A percentile compares a stretch with the other conserved stretches of the same genome.
phyloP scores from a whole-genome alignment of 352 stramenopile species.

The Phytophthora uliginosa region DNA sequence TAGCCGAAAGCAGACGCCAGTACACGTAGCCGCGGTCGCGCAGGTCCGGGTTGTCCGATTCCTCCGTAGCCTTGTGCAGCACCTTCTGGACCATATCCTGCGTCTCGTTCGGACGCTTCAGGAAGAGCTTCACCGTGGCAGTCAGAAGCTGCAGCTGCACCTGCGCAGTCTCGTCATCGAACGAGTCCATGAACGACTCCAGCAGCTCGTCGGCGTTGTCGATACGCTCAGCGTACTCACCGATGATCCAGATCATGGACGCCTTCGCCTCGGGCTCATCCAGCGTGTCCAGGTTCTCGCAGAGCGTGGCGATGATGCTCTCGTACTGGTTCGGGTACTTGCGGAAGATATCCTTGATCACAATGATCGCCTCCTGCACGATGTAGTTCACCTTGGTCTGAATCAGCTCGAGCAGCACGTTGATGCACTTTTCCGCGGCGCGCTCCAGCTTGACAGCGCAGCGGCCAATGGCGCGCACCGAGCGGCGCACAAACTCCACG shows the following conservation, averaged over 20 bases:
- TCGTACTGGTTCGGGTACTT: slow-evolving; percentile 99
- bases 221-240: slow-evolving; percentile 99
- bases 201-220: slow-evolving; percentile 99
- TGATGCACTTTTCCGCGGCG: slow-evolving; percentile 98
- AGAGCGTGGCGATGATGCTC: slow-evolving; percentile 99
- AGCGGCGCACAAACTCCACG: slow-evolving; percentile 99
- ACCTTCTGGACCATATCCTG: slow-evolving; percentile 99
- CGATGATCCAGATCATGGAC: slow-evolving; percentile 99
- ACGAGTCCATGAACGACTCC: slow-evolving; percentile 99
- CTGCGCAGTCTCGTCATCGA: slow-evolving; percentile 97
- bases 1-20: slow-evolving; percentile 98
- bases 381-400: slow-evolving; percentile 99
- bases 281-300: slow-evolving; percentile 99
- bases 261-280: slow-evolving; percentile 99
- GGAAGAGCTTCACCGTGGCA: slow-evolving; percentile 99
- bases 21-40: slow-evolving; percentile 99
- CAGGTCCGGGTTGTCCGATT: slow-evolving; percentile 99
- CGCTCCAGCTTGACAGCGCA: slow-evolving; percentile 99
- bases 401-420: slow-evolving; percentile 99
- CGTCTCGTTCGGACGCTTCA: slow-evolving; percentile 96
- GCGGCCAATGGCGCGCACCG: slow-evolving; percentile 97
- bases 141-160: slow-evolving; percentile 99
- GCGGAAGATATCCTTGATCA: slow-evolving; percentile 99
- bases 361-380: slow-evolving; percentile 99
- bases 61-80: slow-evolving; percentile 98